Percentiles rank a stretch among this genome's conserved stretches.
Evolutionary conservation across 2,329 filamentous ascomycete genomes (phyloP).

Genomic region (Ophiosphaerella korrae): DNA sequence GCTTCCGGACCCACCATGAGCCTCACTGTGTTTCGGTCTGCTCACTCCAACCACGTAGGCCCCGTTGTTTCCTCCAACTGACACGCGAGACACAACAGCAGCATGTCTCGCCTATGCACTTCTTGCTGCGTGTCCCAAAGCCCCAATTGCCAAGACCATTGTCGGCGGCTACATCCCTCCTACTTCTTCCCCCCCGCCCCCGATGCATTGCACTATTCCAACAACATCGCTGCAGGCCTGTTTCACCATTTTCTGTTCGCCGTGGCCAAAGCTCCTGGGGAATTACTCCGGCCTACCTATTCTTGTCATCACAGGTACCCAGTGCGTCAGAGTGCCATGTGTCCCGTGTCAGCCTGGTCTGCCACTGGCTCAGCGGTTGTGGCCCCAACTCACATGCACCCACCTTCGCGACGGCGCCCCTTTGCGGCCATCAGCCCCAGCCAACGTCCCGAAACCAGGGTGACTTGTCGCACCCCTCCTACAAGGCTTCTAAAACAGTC

Average conservation of each 20-base stretch:
- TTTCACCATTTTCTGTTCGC: constrained; percentile 38
- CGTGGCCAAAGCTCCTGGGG: constrained; percentile 22
- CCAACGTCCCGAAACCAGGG: constrained; percentile 35
- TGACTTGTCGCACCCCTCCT: constrained; percentile 34
- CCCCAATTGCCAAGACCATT: neutral
- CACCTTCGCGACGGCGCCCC: constrained; percentile 16
- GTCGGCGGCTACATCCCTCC: neutral
- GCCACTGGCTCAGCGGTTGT: constrained; percentile 37
- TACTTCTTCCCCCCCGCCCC: constrained; percentile 3
- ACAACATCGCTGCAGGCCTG: constrained; percentile 34
- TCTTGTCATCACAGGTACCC: constrained; percentile 34
- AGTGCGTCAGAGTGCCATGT: constrained; percentile 35
- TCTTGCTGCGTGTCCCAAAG: neutral
- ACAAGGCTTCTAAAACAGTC: constrained; percentile 28
- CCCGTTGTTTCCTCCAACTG: neutral
- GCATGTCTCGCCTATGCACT: neutral
- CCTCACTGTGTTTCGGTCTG: constrained; percentile 31
- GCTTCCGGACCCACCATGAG: constrained; percentile 34
- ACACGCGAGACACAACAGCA: neutral
- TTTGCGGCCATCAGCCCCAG: constrained; percentile 26
- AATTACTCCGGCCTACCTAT: constrained; percentile 31
- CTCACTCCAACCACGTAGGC: constrained; percentile 12
- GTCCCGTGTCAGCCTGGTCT: constrained; percentile 24
- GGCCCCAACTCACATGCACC: constrained; percentile 33
- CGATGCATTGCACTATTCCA: neutral